These are phyloP conservation scores for Zymoseptoria tritici DNA, from an alignment of 2,329 filamentous ascomycete genomes.

Conservation along the genomic window DNA sequence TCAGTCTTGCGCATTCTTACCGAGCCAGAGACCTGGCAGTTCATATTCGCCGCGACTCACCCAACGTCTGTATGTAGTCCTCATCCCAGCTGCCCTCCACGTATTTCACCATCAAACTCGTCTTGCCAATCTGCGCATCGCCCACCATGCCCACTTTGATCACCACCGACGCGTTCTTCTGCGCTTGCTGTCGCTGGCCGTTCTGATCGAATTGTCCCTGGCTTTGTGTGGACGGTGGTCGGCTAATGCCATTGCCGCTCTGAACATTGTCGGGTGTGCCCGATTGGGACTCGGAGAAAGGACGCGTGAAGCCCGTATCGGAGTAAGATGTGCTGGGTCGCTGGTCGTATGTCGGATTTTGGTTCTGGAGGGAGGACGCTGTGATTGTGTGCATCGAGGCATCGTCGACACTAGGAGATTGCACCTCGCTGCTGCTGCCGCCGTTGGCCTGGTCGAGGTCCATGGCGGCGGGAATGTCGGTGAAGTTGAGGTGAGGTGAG, in stretches of 20 bases:
- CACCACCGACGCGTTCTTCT: constrained; percentile 62
- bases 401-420: constrained; percentile 35
- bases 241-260: constrained; percentile 26
- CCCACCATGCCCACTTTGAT: constrained; percentile 99
- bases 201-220: constrained; percentile 26
- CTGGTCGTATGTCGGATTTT: constrained; percentile 33
- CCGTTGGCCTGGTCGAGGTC: constrained; percentile 12
- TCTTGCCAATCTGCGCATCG: constrained; percentile 98
- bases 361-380: constrained; percentile 31
- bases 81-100: constrained; percentile 99
- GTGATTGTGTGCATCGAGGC: constrained; percentile 44
- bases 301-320: constrained; percentile 41
- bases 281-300: constrained; percentile 38
- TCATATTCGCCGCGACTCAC: constrained; percentile 60
- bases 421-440: constrained; percentile 11
- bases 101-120: constrained; percentile 98
- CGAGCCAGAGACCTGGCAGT: background rate
- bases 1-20: constrained; percentile 3
- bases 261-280: constrained; percentile 31
- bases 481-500: background rate
- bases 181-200: constrained; percentile 33
- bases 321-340: constrained; percentile 50
- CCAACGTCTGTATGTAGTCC: constrained; percentile 97
- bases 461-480: constrained; percentile 8
- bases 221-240: constrained; percentile 26